Conservation (phyloP, 768 basidiomycete species). For the Tylopilus sp. region DNA sequence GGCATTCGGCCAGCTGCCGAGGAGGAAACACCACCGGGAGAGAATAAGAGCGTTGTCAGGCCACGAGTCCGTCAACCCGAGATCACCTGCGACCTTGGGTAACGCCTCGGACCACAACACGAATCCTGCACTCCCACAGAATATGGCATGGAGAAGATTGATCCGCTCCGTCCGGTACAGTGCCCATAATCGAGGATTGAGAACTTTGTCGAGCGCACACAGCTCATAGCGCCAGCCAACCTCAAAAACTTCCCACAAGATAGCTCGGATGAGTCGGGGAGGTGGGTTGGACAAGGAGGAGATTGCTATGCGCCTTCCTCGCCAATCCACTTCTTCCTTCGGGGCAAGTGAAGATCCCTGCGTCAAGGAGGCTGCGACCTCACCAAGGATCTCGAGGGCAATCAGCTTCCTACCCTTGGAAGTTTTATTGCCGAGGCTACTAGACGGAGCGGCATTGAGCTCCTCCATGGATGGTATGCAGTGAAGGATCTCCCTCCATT, state of each 20-base stretch:
- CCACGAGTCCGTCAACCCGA: neutral
- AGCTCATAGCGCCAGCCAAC: constrained; percentile 11
- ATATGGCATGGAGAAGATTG: constrained; percentile 1
- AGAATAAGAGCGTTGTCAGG: neutral
- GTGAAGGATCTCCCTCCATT: neutral
- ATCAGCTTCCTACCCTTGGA: neutral
- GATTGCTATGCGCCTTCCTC: neutral
- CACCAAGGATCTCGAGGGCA: too few relatives aligned
- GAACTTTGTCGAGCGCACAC: constrained; percentile 12
- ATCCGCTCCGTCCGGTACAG: neutral
- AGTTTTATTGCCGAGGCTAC: neutral
- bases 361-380: too few relatives aligned
- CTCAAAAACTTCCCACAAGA: constrained; percentile 16
- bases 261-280: neutral
- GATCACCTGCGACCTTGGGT: neutral
- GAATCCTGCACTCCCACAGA: neutral
- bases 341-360: neutral
- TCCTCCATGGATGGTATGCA: neutral
- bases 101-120: neutral
- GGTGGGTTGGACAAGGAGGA: neutral
- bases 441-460: neutral
- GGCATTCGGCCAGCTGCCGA: neutral
- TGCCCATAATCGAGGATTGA: constrained; percentile 4
- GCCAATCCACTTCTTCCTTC: neutral
- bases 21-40: neutral